Evolutionary conservation across 2,329 filamentous ascomycete genomes (phyloP), one percentile per base, ranked within the genome.

Genomic region (Fusarium longipes): DNA sequence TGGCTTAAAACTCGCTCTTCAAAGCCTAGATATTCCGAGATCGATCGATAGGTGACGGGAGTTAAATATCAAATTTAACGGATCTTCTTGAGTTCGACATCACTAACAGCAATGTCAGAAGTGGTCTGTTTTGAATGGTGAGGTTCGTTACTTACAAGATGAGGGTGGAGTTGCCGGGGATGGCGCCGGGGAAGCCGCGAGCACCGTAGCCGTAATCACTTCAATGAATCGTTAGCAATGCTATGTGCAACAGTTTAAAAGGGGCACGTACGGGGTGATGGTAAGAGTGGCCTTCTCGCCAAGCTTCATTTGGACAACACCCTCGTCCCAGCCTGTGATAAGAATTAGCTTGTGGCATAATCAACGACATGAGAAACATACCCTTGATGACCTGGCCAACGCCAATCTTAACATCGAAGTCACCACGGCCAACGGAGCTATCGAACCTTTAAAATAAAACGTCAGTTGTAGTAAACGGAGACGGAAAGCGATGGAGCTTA

Each of bases 271-370:
- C 72, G 64, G 84, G 67, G 89, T 86, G 77, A 98, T 97, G 71
- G 89, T 91, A 68, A 99, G 85, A 50, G 88, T 92, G 53, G 93
- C 90, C 83, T 92, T 95, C 86, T 98, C 95, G 77, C 95, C 94
- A 60, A 97, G 83, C 77, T 90, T 90, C 95, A 99, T 97, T 76
- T 88, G 83, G 48, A 83, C 82, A 52, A 98, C 93, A 70, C 91
- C 94, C 81, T 97, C 89, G 75, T 93, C 93, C 93, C 88, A 96
- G 72, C 88, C 92, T 93, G 43, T 58, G 25, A 33, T 14, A 25
- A 15, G 12, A 4, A 15, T 49, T 36, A 35, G n/a, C 11, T 40
- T 18, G 38, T 50, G 27, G 30, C 53, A 35, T 25, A n/a, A 36
- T 36, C 8, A 6, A 38, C 10, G 11, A 7, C 17, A 32, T 20